These are phyloP conservation scores for Yarrowia porcina DNA, from an alignment of 805 yeast species.

Conservation along the genomic window DNA sequence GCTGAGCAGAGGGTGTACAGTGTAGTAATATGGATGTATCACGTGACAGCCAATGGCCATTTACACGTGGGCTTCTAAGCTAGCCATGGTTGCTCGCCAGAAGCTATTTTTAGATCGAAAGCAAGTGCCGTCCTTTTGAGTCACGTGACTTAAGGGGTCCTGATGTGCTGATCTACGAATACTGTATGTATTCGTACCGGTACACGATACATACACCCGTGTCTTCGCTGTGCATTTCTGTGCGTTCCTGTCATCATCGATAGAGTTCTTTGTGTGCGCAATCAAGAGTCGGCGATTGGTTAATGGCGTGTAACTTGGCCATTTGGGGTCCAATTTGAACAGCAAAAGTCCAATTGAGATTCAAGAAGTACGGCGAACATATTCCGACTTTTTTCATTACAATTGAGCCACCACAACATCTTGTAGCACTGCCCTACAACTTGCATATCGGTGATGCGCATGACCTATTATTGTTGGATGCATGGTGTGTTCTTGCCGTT, in stretches of 20 bases:
- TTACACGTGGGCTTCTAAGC: too few relatives aligned
- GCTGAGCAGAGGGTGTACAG: too few relatives aligned
- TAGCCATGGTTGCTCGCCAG: too few relatives aligned
- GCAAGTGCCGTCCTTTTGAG: not conserved
- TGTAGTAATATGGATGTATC: too few relatives aligned
- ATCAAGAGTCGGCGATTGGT: not conserved
- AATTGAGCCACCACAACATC: too few relatives aligned
- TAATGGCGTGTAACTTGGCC: not conserved
- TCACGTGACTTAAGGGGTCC: not conserved
- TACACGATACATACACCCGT: too few relatives aligned
- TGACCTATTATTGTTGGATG: not conserved
- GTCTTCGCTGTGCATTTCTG: too few relatives aligned
- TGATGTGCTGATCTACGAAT: not conserved
- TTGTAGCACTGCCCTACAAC: too few relatives aligned
- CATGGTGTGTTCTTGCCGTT: not conserved
- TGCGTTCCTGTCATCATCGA: not conserved
- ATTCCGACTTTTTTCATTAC: not conserved
- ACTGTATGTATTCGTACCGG: not conserved
- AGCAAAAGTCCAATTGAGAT: not conserved
- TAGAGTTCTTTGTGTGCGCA: not conserved
- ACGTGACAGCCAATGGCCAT: too few relatives aligned
- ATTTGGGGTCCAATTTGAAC: not conserved
- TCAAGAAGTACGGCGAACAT: too few relatives aligned
- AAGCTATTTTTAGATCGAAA: not conserved
- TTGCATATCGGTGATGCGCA: not conserved